Base-by-base conservation (phyloP, 2,329 filamentous ascomycete genomes). In the Leptoxyphium fumago region DNA sequence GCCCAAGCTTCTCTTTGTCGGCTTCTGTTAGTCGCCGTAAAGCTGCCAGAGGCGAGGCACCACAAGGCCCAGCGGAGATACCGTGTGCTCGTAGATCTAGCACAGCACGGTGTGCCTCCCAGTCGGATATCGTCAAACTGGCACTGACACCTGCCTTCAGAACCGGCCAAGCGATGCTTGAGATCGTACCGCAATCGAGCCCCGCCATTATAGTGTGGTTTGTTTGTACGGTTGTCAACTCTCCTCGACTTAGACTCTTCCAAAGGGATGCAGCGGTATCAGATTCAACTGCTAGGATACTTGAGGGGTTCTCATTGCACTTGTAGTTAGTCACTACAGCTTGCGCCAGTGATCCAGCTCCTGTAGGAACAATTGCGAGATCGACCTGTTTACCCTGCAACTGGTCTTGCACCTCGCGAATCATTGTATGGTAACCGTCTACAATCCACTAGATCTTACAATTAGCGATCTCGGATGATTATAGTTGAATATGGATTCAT, bases 401-500 rank as follows among this genome's bases (percentile, higher is more conserved):
- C 39, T 41, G 1, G 44, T 47, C 1, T 64, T 50, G 0, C 38
- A 76, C 66, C 55, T 91, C 84, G 2, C 62, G 58, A 48, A 88
- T 65, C 72, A 88, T 80, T 0, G 82, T 86, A 4, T 69, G 69
- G 53, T 89, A 91, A 0, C 84, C 84, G 47, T 89, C 10, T 38
- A n/a, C 40, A 2, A 45, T 18, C 38, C 38, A 40, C 11, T 26
- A 26, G 21, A 26, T 26, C 21, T 26, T 26, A 7, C 7, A 26
- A 26, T 26, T 26, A 26, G 21, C 21, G 7, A 7, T 7, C 21
- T 26, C n/a, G n/a, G n/a, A n/a, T 26, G 3, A 26, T 7, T 26
- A 26, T 26, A 26, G 21, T 26, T 4, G 21, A 26, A 26, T 26
- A 7, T 7, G 38, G 9, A 3, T 14, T n/a, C 17, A 13, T 21